Evolutionary conservation across 2,329 filamentous ascomycete genomes (phyloP), one percentile per base, ranked within the genome.

Genomic region (Talaromyces verruculosus): DNA sequence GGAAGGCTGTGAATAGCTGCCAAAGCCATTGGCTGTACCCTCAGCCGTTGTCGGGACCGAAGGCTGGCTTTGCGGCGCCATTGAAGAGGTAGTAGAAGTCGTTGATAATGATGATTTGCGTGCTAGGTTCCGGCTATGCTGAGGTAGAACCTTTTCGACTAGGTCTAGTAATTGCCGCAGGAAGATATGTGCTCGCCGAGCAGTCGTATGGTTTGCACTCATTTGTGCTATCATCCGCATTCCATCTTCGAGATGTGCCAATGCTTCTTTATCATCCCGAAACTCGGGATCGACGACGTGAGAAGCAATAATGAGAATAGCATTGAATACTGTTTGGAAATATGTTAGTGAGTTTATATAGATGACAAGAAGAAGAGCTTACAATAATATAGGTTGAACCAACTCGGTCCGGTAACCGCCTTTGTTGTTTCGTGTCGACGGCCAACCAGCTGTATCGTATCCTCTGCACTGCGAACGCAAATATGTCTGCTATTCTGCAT

Each of bases 301-400:
- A 15, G 65, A 67, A 43, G 65, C 49, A 47, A 67, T 64, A 30
- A 67, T 67, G 15, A 67, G 61, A 51, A 67, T 67, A n/a, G 65
- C 65, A 30, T 67, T 67, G 28, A 67, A 67, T 39, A 67, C 65
- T 67, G 30, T n/a, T 28, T 28, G 11, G 11, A 5, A 28, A 33
- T 33, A 5, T 59, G 53, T 43, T 15, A 59, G 58, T 22, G 11
- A 15, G 1, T 30, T 5, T 7, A 15, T 63, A 39, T 28, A 59
- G 15, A 30, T 11, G 15, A 60, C 7, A 43, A 17, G 17, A 43
- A 15, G 10, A 28, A 33, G 13, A 17, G 25, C 61, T 64, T 64
- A 67, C 65, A 62, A 35, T 67, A 67, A 51, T 67, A 67, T 7
- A 67, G 55, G 15, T 67, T 67, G 43, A 63, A 67, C 65, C 65